These are phyloP conservation scores for Aspergillus awamori DNA, from an alignment of 2,329 filamentous ascomycete species.

Conservation along the genomic window DNA sequence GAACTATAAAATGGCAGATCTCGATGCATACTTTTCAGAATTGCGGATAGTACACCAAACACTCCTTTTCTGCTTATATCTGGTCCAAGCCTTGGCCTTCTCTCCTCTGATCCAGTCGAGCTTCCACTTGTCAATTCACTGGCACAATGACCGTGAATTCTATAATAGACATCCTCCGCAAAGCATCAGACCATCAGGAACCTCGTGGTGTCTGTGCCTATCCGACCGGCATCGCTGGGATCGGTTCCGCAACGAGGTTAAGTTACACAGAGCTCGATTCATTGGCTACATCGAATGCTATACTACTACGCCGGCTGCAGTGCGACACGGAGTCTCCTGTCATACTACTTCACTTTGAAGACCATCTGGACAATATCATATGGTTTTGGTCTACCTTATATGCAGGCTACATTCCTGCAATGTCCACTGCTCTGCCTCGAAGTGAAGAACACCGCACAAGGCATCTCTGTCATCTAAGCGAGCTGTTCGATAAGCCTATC, in stretches of 20 bases:
- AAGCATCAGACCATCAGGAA: neutral
- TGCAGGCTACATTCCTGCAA: constrained; percentile 41
- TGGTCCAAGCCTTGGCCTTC: neutral
- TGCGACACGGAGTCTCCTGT: neutral
- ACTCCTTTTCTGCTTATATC: neutral
- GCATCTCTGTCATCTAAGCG: constrained; percentile 35
- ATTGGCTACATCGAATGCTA: neutral
- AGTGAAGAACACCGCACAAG: constrained; percentile 28
- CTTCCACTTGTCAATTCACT: neutral
- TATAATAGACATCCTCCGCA: neutral
- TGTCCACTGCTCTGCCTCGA: constrained; percentile 38
- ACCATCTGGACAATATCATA: constrained; percentile 39
- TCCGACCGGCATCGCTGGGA: neutral
- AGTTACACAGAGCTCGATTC: neutral
- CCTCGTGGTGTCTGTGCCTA: neutral
- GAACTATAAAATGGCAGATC: too few relatives aligned
- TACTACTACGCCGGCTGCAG: neutral
- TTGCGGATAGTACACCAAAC: neutral
- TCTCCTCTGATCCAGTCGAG: neutral
- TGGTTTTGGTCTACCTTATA: constrained; percentile 47
- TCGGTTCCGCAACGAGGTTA: neutral
- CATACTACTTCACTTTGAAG: constrained; percentile 36
- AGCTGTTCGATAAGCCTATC: constrained; percentile 8
- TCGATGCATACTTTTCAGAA: too few relatives aligned
- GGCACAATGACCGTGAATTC: neutral